Conservation (phyloP, 2,329 filamentous ascomycete genomes). For the Didymella segeticola region DNA sequence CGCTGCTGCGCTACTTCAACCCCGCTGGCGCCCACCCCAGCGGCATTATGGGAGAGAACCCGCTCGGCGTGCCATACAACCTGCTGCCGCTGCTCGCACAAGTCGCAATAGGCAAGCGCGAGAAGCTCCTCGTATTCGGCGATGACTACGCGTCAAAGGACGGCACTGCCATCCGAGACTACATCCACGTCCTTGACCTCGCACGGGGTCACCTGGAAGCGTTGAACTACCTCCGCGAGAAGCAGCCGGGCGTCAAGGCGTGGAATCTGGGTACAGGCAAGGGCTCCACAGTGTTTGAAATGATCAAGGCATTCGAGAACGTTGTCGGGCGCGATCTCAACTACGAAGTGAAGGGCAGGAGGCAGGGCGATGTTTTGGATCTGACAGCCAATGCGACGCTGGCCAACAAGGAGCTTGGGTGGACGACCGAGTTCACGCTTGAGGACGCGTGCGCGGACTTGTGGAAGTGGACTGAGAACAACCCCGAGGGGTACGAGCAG, state of each 20-base stretch:
- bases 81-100: slow-evolving; percentile 91
- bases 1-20: slow-evolving; percentile 96
- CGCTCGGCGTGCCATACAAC: slow-evolving; percentile 94
- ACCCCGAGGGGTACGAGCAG: slow-evolving; percentile 93
- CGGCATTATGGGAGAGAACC: slow-evolving; percentile 98
- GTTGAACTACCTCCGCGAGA: slow-evolving; percentile 83
- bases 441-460: slow-evolving; percentile 93
- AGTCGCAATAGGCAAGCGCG: slow-evolving; percentile 92
- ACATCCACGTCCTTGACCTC: slow-evolving; percentile 95
- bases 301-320: slow-evolving; percentile 90
- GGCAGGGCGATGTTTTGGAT: slow-evolving; percentile 90
- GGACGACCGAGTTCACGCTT: slow-evolving; percentile 89
- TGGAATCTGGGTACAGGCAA: slow-evolving; percentile 97
- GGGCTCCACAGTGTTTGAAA: slow-evolving; percentile 95
- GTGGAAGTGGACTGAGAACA: slow-evolving; percentile 97
- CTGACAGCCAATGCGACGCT: slow-evolving; percentile 89
- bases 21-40: slow-evolving; percentile 92
- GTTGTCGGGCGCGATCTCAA: slow-evolving; percentile 85
- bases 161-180: slow-evolving; percentile 94
- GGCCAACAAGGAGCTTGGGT: slow-evolving; percentile 86
- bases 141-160: slow-evolving; percentile 91
- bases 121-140: slow-evolving; percentile 93
- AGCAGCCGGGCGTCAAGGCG: slow-evolving; percentile 87
- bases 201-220: slow-evolving; percentile 86
- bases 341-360: slow-evolving; percentile 83